phyloP scores from a whole-genome alignment of 1,284 basidiomycete genomes.

The Ceraceosorus bombacis region DNA sequence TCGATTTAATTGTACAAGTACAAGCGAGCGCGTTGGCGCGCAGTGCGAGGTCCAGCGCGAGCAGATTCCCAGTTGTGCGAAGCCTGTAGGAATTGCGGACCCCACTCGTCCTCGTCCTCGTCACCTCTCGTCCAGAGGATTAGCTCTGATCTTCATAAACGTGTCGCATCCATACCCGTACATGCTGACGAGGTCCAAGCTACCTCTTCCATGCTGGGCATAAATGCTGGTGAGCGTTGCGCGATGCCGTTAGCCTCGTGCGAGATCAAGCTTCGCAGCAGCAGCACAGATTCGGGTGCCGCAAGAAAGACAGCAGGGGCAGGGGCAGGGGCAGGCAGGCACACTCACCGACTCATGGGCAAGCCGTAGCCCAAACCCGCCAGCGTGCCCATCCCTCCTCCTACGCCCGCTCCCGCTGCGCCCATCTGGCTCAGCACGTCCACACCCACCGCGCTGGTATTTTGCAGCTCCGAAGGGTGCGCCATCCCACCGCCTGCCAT shows the following conservation, averaged over 20 bases:
- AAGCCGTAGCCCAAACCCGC: constrained; percentile 61
- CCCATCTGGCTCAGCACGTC: constrained; percentile 58
- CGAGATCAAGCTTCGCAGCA: background rate
- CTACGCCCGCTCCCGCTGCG: constrained; percentile 50
- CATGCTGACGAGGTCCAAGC: constrained; percentile 9
- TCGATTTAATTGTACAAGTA: too few relatives aligned
- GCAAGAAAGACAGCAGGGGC: too few relatives aligned
- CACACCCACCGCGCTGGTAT: constrained; percentile 51
- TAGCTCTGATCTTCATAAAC: constrained; percentile 9
- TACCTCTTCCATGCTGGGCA: constrained; percentile 9
- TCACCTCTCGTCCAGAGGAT: constrained; percentile 6
- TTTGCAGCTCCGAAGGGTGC: constrained; percentile 60
- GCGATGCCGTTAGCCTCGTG: background rate
- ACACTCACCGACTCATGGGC: constrained; percentile 9
- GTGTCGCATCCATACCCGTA: constrained; percentile 9
- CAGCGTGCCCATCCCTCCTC: constrained; percentile 61
- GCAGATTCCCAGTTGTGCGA: too few relatives aligned
- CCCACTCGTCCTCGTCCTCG: background rate
- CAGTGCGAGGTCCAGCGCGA: too few relatives aligned
- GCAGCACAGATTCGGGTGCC: too few relatives aligned
- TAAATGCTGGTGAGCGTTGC: constrained; percentile 3
- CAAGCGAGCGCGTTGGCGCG: too few relatives aligned
- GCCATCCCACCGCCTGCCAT: constrained; percentile 65
- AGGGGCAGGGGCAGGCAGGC: too few relatives aligned
- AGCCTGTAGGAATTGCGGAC: background rate